These are phyloP conservation scores for Aureobasidium sp. DNA, from an alignment of 2,329 filamentous ascomycete species.

Conservation along the genomic window DNA sequence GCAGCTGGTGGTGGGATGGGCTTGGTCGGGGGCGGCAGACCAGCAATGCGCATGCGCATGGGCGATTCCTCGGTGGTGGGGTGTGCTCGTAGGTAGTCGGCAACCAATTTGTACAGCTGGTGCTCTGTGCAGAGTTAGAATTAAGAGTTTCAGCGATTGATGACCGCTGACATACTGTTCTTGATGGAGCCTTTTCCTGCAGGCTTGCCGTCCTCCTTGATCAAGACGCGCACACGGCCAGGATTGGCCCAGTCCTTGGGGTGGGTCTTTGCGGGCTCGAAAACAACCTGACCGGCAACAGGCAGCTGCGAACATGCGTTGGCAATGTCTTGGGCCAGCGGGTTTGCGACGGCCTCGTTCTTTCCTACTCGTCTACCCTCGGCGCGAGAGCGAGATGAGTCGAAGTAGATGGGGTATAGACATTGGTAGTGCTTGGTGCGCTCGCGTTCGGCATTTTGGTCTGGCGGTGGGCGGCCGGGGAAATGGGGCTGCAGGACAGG, in stretches of 20 bases:
- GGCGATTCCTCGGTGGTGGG: slow-evolving; percentile 67
- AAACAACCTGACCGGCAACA: slow-evolving; percentile 57
- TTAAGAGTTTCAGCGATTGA: too few species aligned
- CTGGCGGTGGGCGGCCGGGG: slow-evolving; percentile 16
- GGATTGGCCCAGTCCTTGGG: slow-evolving; percentile 98
- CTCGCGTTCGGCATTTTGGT: slow-evolving; percentile 41
- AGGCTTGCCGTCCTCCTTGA: slow-evolving; percentile 53
- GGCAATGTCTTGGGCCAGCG: slow-evolving; percentile 80
- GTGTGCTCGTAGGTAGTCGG: slow-evolving; percentile 64
- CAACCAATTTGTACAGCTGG: slow-evolving; percentile 75
- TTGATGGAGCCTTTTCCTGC: slow-evolving; percentile 45
- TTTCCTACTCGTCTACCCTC: slow-evolving; percentile 72
- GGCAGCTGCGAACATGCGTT: slow-evolving; percentile 65
- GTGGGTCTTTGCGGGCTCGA: slow-evolving; percentile 87
- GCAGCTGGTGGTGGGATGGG: slow-evolving; percentile 48
- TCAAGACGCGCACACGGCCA: slow-evolving; percentile 70
- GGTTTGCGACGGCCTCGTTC: slow-evolving; percentile 68
- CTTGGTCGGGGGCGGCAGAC: slow-evolving; percentile 59
- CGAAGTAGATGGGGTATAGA: slow-evolving; percentile 94
- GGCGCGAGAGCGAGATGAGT: slow-evolving; percentile 61
- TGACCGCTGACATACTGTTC: slow-evolving; percentile 46
- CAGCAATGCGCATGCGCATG: slow-evolving; percentile 62
- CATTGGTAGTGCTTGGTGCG: slow-evolving; percentile 70
- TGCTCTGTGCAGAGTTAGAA: slow-evolving; percentile 51
- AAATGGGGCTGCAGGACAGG: slow-evolving; percentile 23